Percentiles rank a stretch among this genome's conserved stretches.
Conservation (phyloP, 1,139 yeast species). For the Arxiozyma slooffiae region DNA sequence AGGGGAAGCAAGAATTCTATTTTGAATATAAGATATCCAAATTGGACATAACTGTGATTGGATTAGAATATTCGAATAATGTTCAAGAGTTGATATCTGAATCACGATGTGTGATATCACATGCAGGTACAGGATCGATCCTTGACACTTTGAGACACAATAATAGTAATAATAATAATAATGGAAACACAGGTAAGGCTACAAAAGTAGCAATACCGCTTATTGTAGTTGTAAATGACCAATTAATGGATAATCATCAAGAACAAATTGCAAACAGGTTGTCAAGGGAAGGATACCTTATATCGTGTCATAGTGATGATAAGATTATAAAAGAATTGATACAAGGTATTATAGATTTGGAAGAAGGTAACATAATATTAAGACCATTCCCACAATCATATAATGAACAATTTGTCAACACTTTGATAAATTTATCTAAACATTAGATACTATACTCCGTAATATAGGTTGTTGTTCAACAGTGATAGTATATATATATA, state of each 20-base stretch:
- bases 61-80: constrained; percentile 41
- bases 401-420: constrained; percentile 11
- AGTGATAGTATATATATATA: no score
- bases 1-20: neutral
- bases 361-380: constrained; percentile 2
- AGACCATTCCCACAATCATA: constrained; percentile 10
- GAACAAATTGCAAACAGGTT: constrained; percentile 61
- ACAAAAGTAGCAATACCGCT: constrained; percentile 38
- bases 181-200: constrained; percentile 3
- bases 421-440: constrained; percentile 3
- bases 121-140: constrained; percentile 92
- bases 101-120: constrained; percentile 56
- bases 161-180: no score
- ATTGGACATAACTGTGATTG: constrained; percentile 27
- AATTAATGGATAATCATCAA: constrained; percentile 82
- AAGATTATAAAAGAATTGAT: constrained; percentile 9
- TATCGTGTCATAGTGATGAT: constrained; percentile 11
- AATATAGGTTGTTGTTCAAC: no score
- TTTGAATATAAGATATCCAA: neutral
- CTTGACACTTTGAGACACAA: constrained; percentile 55
- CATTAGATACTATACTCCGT: neutral
- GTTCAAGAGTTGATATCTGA: constrained; percentile 34
- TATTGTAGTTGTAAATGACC: constrained; percentile 60
- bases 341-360: constrained; percentile 6
- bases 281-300: constrained; percentile 32